Base-by-base conservation (phyloP, 352 stramenopile species). In the Phytophthora lateralis region DNA sequence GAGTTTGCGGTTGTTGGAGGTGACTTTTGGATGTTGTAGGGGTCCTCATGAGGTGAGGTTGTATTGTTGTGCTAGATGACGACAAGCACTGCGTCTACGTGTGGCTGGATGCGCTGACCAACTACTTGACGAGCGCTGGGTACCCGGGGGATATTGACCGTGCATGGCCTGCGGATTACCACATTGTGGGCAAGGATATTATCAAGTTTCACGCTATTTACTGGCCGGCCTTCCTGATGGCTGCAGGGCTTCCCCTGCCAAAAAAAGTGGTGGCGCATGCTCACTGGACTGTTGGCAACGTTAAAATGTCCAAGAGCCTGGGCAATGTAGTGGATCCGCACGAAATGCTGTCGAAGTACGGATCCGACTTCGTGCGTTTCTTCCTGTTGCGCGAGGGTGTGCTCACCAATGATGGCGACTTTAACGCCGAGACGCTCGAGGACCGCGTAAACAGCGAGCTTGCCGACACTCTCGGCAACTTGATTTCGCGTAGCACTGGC, bases 281-380 rank as follows among this genome's bases (percentile, higher is more conserved):
- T 9, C 98, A 98, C 85, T 99, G 97, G 97, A 99, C 97, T 4
- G 98, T 98, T 39, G 93, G 98, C 46, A 93, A 96, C 45, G 87
- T 98, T 56, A 99, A 99, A 77, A 99, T 99, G 79, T 99, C 93
- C 48, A 99, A 99, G 76, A 99, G 93, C 43, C 69, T 99, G 1
- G 97, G 97, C 9, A 99, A 99, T 80, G 96, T 99, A 11, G 93
- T 99, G 54, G 91, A 98, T 48, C 97, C 97, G 18, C 70, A 97
- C 15, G 78, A 96, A 8, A 75, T 99, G 32, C 76, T 99, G 9
- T 68, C 89, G 27, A 93, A 81, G 54, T 99, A 98, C 69, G 80
- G 92, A 18, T 79, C 96, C 2, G 97, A 99, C 74, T 91, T 91
- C 20, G 96, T 99, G 44, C 85, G 97, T 27, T 99, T 93, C 61